Conservation (phyloP, 352 stramenopile species). For the Pythium monospermum region DNA sequence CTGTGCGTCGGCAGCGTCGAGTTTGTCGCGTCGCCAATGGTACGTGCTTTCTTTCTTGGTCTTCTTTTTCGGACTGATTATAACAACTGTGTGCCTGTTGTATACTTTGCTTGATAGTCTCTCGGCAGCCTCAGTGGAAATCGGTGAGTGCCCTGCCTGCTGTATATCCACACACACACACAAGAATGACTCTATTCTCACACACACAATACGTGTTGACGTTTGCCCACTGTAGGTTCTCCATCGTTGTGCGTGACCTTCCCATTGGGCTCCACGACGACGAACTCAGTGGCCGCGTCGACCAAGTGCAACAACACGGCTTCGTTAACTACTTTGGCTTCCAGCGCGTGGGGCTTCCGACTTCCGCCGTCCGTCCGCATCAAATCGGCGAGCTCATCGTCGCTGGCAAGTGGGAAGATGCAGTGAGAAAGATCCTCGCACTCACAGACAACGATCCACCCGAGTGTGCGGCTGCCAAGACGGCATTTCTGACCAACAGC, state of each 20-base stretch:
- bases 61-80: background rate
- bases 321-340: constrained; percentile 86
- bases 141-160: constrained; percentile 15
- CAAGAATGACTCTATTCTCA: background rate
- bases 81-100: background rate
- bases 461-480: constrained; percentile 34
- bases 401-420: constrained; percentile 52
- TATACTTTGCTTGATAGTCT: constrained; percentile 12
- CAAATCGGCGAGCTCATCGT: constrained; percentile 72
- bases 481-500: constrained; percentile 32
- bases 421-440: constrained; percentile 41
- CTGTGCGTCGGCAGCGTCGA: constrained; percentile 46
- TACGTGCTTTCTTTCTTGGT: constrained; percentile 5
- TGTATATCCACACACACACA: background rate
- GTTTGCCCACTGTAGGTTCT: constrained; percentile 29
- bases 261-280: constrained; percentile 7
- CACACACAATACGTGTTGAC: background rate
- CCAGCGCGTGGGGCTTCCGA: constrained; percentile 58
- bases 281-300: constrained; percentile 23
- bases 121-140: constrained; percentile 57
- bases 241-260: constrained; percentile 42
- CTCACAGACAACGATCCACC: constrained; percentile 31
- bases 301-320: constrained; percentile 27
- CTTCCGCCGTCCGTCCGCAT: constrained; percentile 40
- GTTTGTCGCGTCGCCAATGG: constrained; percentile 47